Conservation (phyloP, 2,329 filamentous ascomycete genomes). For the Venturia carpophila region DNA sequence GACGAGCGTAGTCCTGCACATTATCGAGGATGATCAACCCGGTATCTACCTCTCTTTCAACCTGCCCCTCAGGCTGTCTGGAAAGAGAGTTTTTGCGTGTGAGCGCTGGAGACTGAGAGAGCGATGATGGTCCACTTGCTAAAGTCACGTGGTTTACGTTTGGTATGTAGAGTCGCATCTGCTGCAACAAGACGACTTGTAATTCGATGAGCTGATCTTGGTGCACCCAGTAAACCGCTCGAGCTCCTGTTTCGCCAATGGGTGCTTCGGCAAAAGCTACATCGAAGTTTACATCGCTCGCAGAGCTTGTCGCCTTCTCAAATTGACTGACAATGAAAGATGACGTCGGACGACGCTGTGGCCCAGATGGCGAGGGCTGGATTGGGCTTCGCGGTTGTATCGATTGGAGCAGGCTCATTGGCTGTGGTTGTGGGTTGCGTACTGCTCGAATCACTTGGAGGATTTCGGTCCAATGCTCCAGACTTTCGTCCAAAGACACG, state of each 20-base stretch:
- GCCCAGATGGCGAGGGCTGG: background rate
- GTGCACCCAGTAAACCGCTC: conserved; percentile 48
- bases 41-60: conserved; percentile 31
- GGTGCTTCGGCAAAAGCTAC: conserved; percentile 41
- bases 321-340: conserved; percentile 9
- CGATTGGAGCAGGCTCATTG: background rate
- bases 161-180: conserved; percentile 36
- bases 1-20: conserved; percentile 38
- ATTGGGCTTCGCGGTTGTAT: background rate
- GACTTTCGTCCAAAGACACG: conserved; percentile 50
- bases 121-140: conserved; percentile 20
- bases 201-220: conserved; percentile 46
- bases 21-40: conserved; percentile 42
- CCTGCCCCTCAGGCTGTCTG: conserved; percentile 20
- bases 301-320: background rate
- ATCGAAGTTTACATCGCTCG: conserved; percentile 37
- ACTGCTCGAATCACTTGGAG: conserved; percentile 29
- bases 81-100: conserved; percentile 12
- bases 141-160: conserved; percentile 19
- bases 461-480: conserved; percentile 42
- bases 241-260: conserved; percentile 38
- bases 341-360: background rate
- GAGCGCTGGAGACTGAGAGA: conserved; percentile 18
- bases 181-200: conserved; percentile 44
- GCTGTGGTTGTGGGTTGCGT: background rate